phyloP scores from a whole-genome alignment of 169 alveolate species.

The Eimeria tenella region DNA sequence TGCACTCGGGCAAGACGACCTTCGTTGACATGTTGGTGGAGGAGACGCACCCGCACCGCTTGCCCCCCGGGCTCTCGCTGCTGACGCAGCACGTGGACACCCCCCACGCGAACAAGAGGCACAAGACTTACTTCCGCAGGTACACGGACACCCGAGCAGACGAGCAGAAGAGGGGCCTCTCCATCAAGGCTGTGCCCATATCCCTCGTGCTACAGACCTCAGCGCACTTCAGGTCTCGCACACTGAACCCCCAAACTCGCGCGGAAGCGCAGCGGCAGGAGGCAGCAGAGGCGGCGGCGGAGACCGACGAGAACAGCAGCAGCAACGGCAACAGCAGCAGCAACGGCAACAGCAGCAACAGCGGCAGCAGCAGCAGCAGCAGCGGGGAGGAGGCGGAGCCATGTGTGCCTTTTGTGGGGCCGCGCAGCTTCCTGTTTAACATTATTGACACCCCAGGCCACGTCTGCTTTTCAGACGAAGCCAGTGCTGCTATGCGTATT shows the following conservation, averaged over 20 bases:
- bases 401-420: not conserved
- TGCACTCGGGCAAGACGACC: conserved; percentile 99
- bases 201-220: conserved; percentile 94
- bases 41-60: conserved; percentile 90
- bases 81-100: conserved; percentile 67
- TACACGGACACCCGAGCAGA: conserved; percentile 98
- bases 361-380: conserved; percentile 35
- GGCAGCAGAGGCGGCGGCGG: conserved; percentile 1
- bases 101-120: conserved; percentile 76
- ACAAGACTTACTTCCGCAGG: conserved; percentile 74
- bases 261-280: not conserved
- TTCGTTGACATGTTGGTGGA: conserved; percentile 97
- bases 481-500: conserved; percentile 95
- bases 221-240: conserved; percentile 85
- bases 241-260: conserved; percentile 72
- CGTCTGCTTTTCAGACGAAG: conserved; percentile 98
- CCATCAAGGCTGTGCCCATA: conserved; percentile 98
- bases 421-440: conserved; percentile 80
- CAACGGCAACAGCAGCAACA: conserved; percentile 39
- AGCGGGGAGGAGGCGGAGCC: not conserved
- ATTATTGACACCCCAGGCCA: conserved; percentile 90
- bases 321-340: conserved; percentile 42
- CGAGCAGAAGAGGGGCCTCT: conserved; percentile 97
- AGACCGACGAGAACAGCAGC: not conserved
- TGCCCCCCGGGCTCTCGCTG: not conserved